phyloP scores from a whole-genome alignment of 345 rosid genomes.

The Gossypium thurberi region DNA sequence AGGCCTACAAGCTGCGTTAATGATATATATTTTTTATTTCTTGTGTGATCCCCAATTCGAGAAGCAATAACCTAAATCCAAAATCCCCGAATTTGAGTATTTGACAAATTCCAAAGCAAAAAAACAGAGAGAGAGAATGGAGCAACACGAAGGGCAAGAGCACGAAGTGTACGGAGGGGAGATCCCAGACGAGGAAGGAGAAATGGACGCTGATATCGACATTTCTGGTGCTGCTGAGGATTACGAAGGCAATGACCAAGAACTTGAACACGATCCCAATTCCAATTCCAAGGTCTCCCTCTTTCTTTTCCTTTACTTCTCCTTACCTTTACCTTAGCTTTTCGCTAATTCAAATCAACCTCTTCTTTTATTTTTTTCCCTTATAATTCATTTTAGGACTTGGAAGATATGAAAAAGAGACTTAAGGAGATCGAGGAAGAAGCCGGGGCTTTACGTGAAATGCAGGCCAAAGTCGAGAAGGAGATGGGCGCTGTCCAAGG shows the following conservation, averaged over 20 bases:
- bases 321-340: not conserved
- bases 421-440: conserved; percentile 96
- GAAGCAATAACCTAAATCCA: not conserved
- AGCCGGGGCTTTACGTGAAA: conserved; percentile 94
- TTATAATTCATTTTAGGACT: conserved; percentile 37
- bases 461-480: conserved; percentile 99
- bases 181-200: conserved; percentile 63
- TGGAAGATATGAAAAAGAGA: conserved; percentile 97
- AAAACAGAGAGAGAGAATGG: conserved; percentile 20
- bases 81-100: not conserved
- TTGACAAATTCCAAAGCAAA: too few species aligned
- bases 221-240: conserved; percentile 48
- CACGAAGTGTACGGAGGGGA: conserved; percentile 88
- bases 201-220: conserved; percentile 64
- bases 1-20: too few species aligned
- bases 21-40: too few species aligned
- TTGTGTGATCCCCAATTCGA: too few species aligned
- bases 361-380: not conserved
- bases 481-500: conserved; percentile 99
- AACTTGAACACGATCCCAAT: conserved; percentile 46
- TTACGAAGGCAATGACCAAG: conserved; percentile 38
- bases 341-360: not conserved
- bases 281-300: conserved; percentile 52
- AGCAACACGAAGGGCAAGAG: conserved; percentile 62
- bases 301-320: not conserved